Evolutionary conservation across 768 basidiomycete genomes (phyloP), one percentile per base, ranked within the genome.

Genomic region (Leccinellum luteum): DNA sequence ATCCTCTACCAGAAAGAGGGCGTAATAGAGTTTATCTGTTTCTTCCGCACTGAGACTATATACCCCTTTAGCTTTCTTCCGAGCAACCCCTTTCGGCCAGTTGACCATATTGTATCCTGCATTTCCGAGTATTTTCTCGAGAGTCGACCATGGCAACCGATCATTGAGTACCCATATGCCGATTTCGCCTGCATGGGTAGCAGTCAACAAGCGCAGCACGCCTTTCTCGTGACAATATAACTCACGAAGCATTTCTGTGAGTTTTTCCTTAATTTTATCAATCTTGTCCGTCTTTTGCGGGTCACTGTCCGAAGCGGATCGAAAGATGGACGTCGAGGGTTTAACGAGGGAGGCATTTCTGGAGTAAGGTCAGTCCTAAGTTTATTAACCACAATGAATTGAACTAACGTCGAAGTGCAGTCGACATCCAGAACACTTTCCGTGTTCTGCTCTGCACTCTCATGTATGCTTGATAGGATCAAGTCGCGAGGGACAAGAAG

Each of bases 171-270:
- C 19, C 5, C 21, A 21, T 19, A 52, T 21, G 2, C 35, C 35
- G 6, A 52, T 52, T 3, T 52, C 41, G 12, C 35, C 41, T 52
- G 21, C 2, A 52, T n/a, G 17, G 3, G 17, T 28, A 4, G 47
- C 1, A 14, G 23, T 10, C 15, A 13, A 4, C 12, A 7, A 19
- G 3, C 1, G 15, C 10, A 10, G 12, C 4, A 4, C n/a, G 12
- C n/a, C n/a, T 4, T 19, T n/a, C 41, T 19, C 1, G 9, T 3
- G 5, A 47, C 8, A 7, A 10, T 15, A 48, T 14, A 9, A 56
- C 60, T 50, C 9, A 62, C 60, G 50, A 51, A 62, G 57, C 62
- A 61, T 59, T 2, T 51, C 13, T 9, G 54, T 23, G 2, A 60
- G 52, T 10, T 21, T 38, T 14, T 51, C 12, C 12, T 53, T 59